Evolutionary conservation across 2,329 filamentous ascomycete genomes (phyloP).

Genomic region (Hymenoscyphus fraxineus): DNA sequence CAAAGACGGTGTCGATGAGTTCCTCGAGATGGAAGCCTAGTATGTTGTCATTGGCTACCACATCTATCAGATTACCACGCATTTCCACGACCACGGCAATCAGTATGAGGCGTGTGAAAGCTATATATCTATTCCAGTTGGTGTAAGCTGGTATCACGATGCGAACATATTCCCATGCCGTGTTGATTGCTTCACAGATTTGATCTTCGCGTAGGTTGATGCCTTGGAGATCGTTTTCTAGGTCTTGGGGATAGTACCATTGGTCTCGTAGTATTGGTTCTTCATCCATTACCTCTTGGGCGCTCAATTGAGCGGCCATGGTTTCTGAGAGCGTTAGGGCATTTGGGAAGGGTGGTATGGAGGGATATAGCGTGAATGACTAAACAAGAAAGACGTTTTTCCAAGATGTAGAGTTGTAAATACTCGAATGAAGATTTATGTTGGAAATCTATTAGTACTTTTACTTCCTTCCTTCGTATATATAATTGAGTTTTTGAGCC

Average conservation of each 20-base stretch:
- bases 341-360: not conserved
- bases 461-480: too few relatives aligned
- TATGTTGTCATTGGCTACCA: not conserved
- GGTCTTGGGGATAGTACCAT: not conserved
- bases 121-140: constrained; percentile 3
- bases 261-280: not conserved
- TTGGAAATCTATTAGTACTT: too few relatives aligned
- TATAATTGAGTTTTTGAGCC: too few relatives aligned
- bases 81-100: constrained; percentile 1
- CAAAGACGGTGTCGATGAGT: not conserved
- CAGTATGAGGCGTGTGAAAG: not conserved
- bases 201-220: not conserved
- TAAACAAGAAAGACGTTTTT: too few relatives aligned
- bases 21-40: not conserved
- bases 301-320: not conserved
- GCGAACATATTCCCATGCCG: constrained; percentile 2
- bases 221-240: not conserved
- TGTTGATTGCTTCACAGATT: not conserved
- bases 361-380: too few relatives aligned
- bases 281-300: not conserved
- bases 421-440: too few relatives aligned
- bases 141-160: not conserved
- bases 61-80: not conserved
- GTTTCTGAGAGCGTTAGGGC: not conserved
- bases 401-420: too few relatives aligned